Conservation (phyloP, 2,329 filamentous ascomycete species). For the Cordyceps farinosa region DNA sequence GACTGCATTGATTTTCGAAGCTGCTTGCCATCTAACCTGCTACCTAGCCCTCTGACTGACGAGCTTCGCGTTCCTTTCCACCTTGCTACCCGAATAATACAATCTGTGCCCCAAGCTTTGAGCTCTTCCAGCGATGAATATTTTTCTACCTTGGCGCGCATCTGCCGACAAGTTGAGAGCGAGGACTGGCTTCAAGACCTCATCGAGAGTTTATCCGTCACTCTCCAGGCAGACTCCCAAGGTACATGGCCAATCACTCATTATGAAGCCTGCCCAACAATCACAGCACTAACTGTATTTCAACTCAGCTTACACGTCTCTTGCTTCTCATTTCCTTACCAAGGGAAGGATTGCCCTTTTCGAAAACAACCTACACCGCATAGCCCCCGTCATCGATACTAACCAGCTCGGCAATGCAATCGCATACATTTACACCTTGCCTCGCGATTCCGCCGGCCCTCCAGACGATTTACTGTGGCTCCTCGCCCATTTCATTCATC, state of each 20-base stretch:
- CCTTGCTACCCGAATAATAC: conserved; percentile 1
- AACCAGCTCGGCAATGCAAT: conserved; percentile 42
- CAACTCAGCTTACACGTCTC: conserved; percentile 31
- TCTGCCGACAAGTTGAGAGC: background rate
- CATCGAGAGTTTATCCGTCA: background rate
- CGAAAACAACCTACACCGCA: conserved; percentile 35
- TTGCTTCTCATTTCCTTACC: conserved; percentile 39
- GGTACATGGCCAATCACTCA: background rate
- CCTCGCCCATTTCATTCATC: conserved; percentile 62
- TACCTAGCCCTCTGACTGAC: background rate
- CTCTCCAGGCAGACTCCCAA: background rate
- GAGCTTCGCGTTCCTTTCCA: background rate
- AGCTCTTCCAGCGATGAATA: background rate
- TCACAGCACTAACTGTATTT: background rate
- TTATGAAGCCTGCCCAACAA: background rate
- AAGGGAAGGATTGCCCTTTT: conserved; percentile 37
- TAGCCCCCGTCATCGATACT: conserved; percentile 38
- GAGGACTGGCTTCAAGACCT: background rate
- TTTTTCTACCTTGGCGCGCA: background rate
- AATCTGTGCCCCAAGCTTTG: background rate
- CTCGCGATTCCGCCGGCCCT: conserved; percentile 25
- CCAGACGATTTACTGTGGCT: conserved; percentile 56
- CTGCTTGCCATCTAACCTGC: background rate
- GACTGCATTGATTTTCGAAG: background rate
- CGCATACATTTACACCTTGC: conserved; percentile 31